A percentile compares a stretch with the other conserved stretches of the same genome.
Evolutionary conservation across 2,329 filamentous ascomycete genomes (phyloP).

Genomic region (Monosporascus sp.): DNA sequence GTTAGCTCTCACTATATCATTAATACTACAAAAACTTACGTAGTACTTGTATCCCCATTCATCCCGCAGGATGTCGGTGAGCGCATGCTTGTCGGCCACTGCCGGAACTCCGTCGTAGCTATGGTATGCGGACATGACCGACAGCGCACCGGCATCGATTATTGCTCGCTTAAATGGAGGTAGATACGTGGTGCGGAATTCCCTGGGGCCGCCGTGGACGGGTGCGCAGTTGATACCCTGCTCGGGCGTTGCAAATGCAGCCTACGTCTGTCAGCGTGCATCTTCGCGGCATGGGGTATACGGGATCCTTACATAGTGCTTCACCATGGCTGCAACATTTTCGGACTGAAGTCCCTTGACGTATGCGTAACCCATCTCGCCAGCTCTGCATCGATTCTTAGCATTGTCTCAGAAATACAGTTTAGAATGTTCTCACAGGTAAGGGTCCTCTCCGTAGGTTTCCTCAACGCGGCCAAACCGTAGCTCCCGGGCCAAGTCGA

Average conservation of each 20-base stretch:
- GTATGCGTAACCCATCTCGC: constrained; percentile 59
- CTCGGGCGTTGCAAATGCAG: constrained; percentile 62
- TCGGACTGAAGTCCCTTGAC: constrained; percentile 55
- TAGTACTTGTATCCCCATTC: constrained; percentile 73
- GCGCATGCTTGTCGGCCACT: constrained; percentile 57
- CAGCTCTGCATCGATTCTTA: constrained; percentile 33
- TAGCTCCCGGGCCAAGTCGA: constrained; percentile 65
- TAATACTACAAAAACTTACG: constrained; percentile 31
- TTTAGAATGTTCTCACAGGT: constrained; percentile 35
- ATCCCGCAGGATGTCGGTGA: constrained; percentile 63
- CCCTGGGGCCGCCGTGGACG: constrained; percentile 47
- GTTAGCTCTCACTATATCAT: constrained; percentile 9
- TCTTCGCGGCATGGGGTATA: constrained; percentile 1
- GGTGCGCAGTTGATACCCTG: constrained; percentile 66
- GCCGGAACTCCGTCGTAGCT: constrained; percentile 68
- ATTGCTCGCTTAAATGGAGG: constrained; percentile 64
- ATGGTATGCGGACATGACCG: constrained; percentile 71
- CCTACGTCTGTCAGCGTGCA: constrained; percentile 19
- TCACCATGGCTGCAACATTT: constrained; percentile 66
- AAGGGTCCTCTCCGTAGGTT: constrained; percentile 64
- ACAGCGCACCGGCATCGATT: constrained; percentile 61
- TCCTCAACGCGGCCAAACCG: constrained; percentile 71
- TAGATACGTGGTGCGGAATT: constrained; percentile 50
- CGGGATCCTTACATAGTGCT: constrained; percentile 57
- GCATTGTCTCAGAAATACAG: not conserved